Percentiles rank a stretch among this genome's conserved stretches.
These are phyloP conservation scores for Podospora tetraspora DNA, from an alignment of 495 filamentous ascomycete genomes.

Conservation along the genomic window DNA sequence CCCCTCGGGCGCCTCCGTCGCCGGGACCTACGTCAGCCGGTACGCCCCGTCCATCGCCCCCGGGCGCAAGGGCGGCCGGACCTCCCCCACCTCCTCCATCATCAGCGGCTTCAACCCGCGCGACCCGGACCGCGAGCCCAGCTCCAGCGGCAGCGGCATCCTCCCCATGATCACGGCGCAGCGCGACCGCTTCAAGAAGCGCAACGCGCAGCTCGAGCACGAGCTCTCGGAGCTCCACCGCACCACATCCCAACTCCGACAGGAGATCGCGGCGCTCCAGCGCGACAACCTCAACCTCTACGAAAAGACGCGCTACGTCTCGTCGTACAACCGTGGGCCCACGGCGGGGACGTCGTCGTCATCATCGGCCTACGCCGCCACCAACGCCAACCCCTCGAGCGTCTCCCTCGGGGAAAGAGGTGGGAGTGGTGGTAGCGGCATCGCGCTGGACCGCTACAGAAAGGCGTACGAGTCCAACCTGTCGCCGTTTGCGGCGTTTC, in stretches of 20 bases:
- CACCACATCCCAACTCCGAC: slow-evolving; percentile 77
- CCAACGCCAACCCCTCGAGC: slow-evolving; percentile 70
- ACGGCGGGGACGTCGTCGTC: slow-evolving; percentile 55
- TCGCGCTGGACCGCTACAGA: slow-evolving; percentile 79
- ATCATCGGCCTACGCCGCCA: slow-evolving; percentile 62
- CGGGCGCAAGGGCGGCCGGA: slow-evolving; percentile 48
- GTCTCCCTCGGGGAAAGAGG: slow-evolving; percentile 50
- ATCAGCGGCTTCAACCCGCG: slow-evolving; percentile 88
- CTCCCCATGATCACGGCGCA: slow-evolving; percentile 98
- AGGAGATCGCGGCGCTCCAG: slow-evolving; percentile 87
- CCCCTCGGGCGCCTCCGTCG: slow-evolving; percentile 82
- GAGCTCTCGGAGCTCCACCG: slow-evolving; percentile 79
- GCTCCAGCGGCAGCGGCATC: slow-evolving; percentile 82
- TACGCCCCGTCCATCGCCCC: slow-evolving; percentile 71
- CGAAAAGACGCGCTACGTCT: slow-evolving; percentile 95
- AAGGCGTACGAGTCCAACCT: slow-evolving; percentile 92
- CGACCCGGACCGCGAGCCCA: slow-evolving; percentile 63
- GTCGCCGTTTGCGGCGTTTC: slow-evolving; percentile 91
- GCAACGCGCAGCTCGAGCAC: slow-evolving; percentile 84
- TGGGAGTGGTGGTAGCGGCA: slow-evolving; percentile 47
- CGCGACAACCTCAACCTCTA: slow-evolving; percentile 96
- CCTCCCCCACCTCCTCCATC: slow-evolving; percentile 95
- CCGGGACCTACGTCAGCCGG: slow-evolving; percentile 82
- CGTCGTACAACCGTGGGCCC: slow-evolving; percentile 71
- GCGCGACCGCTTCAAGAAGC: slow-evolving; percentile 96